A percentile compares a stretch with the other conserved stretches of the same genome.
These are phyloP conservation scores for Calycina herbarum DNA, from an alignment of 2,329 filamentous ascomycete species.

Conservation along the genomic window DNA sequence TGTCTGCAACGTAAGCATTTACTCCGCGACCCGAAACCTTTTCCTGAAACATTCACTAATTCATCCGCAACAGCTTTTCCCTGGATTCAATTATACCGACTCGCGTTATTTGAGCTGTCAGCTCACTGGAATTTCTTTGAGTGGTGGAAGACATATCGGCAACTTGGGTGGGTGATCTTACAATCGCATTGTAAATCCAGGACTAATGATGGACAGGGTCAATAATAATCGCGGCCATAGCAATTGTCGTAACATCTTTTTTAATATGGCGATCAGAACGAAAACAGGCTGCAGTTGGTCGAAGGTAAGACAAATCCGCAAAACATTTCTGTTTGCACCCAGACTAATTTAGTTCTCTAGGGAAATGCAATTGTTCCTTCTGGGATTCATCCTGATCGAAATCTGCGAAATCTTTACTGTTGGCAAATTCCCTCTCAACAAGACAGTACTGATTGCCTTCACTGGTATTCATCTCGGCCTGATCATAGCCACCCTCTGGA, in stretches of 20 bases:
- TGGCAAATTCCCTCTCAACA: constrained; percentile 77
- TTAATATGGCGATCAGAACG: constrained; percentile 79
- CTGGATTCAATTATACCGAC: constrained; percentile 36
- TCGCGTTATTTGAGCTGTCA: constrained; percentile 61
- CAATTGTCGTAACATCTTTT: constrained; percentile 66
- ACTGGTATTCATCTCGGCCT: constrained; percentile 87
- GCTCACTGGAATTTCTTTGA: constrained; percentile 72
- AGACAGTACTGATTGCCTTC: constrained; percentile 74
- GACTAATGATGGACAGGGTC: constrained; percentile 61
- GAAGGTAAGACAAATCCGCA: constrained; percentile 61
- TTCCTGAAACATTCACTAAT: not conserved
- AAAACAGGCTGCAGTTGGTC: constrained; percentile 90
- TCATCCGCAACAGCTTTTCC: constrained; percentile 58
- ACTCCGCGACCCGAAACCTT: not conserved
- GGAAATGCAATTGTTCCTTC: constrained; percentile 94
- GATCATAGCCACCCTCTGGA: constrained; percentile 85
- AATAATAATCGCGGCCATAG: constrained; percentile 77
- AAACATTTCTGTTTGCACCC: not conserved
- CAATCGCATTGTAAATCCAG: constrained; percentile 12
- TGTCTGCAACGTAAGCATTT: constrained; percentile 73
- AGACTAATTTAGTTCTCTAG: constrained; percentile 46
- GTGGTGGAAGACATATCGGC: constrained; percentile 64
- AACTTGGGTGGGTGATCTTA: constrained; percentile 69
- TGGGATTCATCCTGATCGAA: constrained; percentile 81
- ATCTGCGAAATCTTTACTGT: constrained; percentile 98